phyloP scores from a whole-genome alignment of 2,329 filamentous ascomycete species.

The Curvularia verruculosa region DNA sequence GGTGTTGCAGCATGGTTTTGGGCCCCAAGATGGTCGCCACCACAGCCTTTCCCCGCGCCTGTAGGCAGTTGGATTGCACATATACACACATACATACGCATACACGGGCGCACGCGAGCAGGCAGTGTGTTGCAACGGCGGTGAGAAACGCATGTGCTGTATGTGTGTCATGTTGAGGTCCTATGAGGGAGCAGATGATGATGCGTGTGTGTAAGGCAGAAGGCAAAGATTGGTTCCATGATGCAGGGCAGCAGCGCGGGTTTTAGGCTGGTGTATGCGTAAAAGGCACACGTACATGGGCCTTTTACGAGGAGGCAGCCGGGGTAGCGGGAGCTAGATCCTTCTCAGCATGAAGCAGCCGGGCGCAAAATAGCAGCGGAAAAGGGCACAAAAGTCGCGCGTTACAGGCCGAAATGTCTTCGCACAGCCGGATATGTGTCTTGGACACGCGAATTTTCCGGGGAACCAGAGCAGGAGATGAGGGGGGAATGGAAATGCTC shows the following conservation, averaged over 20 bases:
- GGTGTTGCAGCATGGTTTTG: neutral
- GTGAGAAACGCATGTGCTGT: slow-evolving; percentile 6
- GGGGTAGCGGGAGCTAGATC: neutral
- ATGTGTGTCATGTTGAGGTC: neutral
- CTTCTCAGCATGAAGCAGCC: neutral
- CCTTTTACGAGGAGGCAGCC: neutral
- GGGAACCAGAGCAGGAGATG: neutral
- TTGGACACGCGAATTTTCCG: neutral
- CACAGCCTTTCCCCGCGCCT: too few relatives aligned
- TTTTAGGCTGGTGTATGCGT: neutral
- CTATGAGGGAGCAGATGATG: neutral
- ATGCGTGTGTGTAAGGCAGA: neutral
- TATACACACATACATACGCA: neutral
- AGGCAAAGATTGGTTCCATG: neutral
- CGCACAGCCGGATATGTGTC: neutral
- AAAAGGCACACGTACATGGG: neutral
- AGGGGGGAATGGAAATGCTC: neutral
- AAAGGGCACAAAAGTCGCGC: neutral
- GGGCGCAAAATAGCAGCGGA: neutral
- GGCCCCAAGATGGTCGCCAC: neutral
- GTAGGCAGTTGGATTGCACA: neutral
- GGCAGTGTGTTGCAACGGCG: neutral
- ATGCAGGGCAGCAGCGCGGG: neutral
- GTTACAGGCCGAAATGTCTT: neutral
- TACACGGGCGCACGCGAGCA: neutral